Evolutionary conservation across 176 grass and related monocot species (phyloP).

Genomic region (Secale cereale): DNA sequence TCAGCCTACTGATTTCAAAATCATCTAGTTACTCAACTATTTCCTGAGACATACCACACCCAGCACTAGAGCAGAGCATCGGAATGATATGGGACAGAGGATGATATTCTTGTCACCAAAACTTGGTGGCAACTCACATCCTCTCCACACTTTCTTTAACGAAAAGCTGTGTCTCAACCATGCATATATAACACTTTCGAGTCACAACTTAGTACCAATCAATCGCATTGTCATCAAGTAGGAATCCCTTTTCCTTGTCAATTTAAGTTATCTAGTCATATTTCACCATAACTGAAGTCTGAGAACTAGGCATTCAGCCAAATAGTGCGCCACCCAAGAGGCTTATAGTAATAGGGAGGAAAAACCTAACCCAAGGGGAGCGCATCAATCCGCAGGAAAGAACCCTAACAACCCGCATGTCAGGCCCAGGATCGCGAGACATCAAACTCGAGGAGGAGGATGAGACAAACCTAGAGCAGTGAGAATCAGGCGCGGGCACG

Average conservation of each 20-base stretch:
- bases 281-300: neutral
- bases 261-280: neutral
- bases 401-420: neutral
- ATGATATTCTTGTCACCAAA: neutral
- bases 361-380: neutral
- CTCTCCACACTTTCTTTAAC: neutral
- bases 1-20: neutral
- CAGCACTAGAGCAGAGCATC: neutral
- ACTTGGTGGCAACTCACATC: neutral
- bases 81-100: neutral
- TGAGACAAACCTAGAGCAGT: conserved; percentile 56
- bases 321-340: neutral
- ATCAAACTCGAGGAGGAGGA: neutral
- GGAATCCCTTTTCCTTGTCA: neutral
- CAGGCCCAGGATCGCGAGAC: neutral
- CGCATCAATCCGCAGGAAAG: neutral
- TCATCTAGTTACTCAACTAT: neutral
- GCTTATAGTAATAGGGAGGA: too few relatives aligned
- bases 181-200: neutral
- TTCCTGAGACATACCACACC: neutral
- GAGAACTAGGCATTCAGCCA: neutral
- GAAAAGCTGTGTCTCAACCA: neutral
- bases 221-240: neutral
- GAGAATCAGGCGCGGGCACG: conserved; percentile 60
- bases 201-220: neutral